Conservation (phyloP, 2,329 filamentous ascomycete species). For the Massarina eburnea region DNA sequence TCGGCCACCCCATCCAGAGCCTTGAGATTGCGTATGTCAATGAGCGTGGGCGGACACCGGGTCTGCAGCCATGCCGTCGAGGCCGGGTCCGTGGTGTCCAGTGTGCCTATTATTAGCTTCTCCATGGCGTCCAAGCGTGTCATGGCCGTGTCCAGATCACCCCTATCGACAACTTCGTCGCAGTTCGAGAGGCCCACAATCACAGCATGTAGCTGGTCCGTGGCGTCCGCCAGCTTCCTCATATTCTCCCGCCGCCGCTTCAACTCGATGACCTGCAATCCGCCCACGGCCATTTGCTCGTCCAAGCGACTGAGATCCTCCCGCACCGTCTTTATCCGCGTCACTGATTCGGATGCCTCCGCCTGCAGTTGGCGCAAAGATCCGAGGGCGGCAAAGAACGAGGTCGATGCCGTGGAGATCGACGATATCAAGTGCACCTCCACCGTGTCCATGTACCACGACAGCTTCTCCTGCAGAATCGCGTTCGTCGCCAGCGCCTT, state of each 20-base stretch:
- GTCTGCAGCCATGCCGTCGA: conserved; percentile 36
- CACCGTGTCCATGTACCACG: conserved; percentile 99
- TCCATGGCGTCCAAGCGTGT: conserved; percentile 77
- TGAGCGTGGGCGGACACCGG: conserved; percentile 48
- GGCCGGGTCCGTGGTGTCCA: conserved; percentile 43
- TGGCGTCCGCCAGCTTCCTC: conserved; percentile 76
- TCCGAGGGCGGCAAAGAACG: conserved; percentile 92
- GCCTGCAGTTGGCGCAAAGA: conserved; percentile 88
- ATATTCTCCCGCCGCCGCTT: conserved; percentile 82
- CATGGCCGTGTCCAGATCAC: conserved; percentile 80
- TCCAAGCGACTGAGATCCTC: conserved; percentile 80
- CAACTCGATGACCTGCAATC: conserved; percentile 82
- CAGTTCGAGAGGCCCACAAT: conserved; percentile 74
- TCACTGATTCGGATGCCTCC: conserved; percentile 88
- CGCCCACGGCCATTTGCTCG: conserved; percentile 80
- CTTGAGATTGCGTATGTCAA: conserved; percentile 74
- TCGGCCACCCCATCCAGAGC: conserved; percentile 78
- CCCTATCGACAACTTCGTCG: conserved; percentile 78
- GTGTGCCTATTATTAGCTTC: conserved; percentile 74
- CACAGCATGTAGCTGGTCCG: conserved; percentile 78
- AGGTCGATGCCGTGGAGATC: conserved; percentile 92
- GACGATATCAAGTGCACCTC: conserved; percentile 96
- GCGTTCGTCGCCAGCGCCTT: conserved; percentile 95
- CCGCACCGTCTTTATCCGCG: conserved; percentile 78
- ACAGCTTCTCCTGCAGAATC: conserved; percentile 95